Percentiles rank a stretch among this genome's conserved stretches.
These are phyloP conservation scores for Gilbertella persicaria DNA, from an alignment of 371 early-diverging fungal genomes.

Conservation along the genomic window DNA sequence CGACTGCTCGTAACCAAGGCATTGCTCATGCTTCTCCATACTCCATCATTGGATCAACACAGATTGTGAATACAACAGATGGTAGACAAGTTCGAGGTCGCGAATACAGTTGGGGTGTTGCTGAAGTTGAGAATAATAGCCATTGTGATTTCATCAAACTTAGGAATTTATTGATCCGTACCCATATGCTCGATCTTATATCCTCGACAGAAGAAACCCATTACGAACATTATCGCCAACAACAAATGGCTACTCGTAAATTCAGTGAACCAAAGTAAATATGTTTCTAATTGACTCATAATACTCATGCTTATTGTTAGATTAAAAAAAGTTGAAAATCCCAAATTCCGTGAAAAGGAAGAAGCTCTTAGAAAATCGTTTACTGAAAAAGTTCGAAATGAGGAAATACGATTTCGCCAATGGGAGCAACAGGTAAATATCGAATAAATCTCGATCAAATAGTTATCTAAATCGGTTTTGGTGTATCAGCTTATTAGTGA, in stretches of 20 bases:
- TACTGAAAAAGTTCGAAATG: conserved; percentile 91
- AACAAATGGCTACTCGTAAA: conserved; percentile 80
- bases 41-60: conserved; percentile 87
- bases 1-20: conserved; percentile 70
- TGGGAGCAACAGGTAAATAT: conserved; percentile 91
- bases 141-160: conserved; percentile 93
- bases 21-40: conserved; percentile 89
- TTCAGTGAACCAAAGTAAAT: conserved; percentile 73
- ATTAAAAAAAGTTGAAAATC: conserved; percentile 73
- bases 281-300: background rate
- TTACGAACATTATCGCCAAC: conserved; percentile 83
- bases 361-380: conserved; percentile 87
- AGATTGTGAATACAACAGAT: conserved; percentile 69
- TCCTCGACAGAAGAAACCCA: conserved; percentile 83
- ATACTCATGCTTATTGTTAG: conserved; percentile 13
- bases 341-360: conserved; percentile 87
- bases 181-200: conserved; percentile 92
- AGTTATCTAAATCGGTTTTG: background rate
- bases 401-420: conserved; percentile 93
- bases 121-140: conserved; percentile 85
- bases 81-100: conserved; percentile 80
- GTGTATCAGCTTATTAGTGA: conserved; percentile 83
- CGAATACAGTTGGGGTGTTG: conserved; percentile 91
- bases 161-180: conserved; percentile 85
- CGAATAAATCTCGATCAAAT: background rate